These are phyloP conservation scores for Dactylonectria estremocensis DNA, from an alignment of 2,329 filamentous ascomycete species.

Conservation along the genomic window DNA sequence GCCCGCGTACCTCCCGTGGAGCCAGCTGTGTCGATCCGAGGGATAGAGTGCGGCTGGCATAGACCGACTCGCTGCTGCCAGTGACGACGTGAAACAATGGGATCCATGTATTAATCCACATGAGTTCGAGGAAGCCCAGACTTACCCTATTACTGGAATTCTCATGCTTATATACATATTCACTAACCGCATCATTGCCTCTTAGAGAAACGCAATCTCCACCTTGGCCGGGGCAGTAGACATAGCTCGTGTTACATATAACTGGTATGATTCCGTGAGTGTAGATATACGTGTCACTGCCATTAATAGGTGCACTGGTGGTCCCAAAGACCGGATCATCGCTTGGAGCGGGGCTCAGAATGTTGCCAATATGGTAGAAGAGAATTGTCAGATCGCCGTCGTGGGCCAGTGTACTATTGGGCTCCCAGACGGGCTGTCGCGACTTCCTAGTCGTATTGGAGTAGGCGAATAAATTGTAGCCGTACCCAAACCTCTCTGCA, in stretches of 20 bases:
- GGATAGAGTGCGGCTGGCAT: slow-evolving; percentile 10
- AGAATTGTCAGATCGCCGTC: slow-evolving; percentile 11
- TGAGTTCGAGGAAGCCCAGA: not conserved
- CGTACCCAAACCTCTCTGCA: slow-evolving; percentile 6
- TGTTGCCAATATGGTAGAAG: slow-evolving; percentile 13
- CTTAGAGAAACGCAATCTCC: slow-evolving; percentile 4
- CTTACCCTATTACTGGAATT: not conserved
- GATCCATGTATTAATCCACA: slow-evolving; percentile 4
- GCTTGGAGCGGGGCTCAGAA: not conserved
- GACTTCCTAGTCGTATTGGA: not conserved
- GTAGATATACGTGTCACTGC: not conserved
- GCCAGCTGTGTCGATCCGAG: slow-evolving; percentile 10
- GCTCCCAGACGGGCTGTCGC: not conserved
- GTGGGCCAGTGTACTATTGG: slow-evolving; percentile 10
- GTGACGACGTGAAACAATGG: slow-evolving; percentile 2
- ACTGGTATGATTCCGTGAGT: slow-evolving; percentile 4
- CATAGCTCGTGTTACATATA: slow-evolving; percentile 13
- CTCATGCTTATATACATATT: not conserved
- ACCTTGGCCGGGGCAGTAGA: not conserved
- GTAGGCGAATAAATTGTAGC: slow-evolving; percentile 6
- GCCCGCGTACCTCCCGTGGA: slow-evolving; percentile 1
- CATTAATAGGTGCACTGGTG: not conserved
- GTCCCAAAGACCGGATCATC: slow-evolving; percentile 1
- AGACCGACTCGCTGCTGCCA: slow-evolving; percentile 11
- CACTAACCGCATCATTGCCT: not conserved